These are phyloP conservation scores for Gloeopeniophorella convolvens DNA, from an alignment of 768 basidiomycete species.

Conservation along the genomic window DNA sequence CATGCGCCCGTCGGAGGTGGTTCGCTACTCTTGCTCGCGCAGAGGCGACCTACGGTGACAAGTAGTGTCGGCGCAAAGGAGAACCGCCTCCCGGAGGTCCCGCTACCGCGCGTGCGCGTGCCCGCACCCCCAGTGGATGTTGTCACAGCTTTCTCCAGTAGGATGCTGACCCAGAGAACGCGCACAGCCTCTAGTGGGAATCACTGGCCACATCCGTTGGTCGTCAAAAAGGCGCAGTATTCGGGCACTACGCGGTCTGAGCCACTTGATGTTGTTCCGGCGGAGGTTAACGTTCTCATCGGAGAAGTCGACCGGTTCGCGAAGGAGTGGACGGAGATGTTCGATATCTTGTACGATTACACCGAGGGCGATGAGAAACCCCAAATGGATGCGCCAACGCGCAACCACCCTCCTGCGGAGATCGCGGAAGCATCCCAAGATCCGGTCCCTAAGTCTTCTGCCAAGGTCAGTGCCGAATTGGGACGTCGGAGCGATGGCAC, in stretches of 20 bases:
- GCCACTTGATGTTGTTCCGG: neutral
- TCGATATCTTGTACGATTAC: neutral
- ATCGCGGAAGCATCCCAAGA: neutral
- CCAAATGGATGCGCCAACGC: neutral
- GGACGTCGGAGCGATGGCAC: no score
- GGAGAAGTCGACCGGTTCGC: conserved; percentile 11
- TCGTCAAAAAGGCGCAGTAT: neutral
- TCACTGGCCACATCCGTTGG: neutral
- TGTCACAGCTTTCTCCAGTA: neutral
- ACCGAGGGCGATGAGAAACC: neutral
- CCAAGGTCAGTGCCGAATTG: no score
- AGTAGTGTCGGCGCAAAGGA: conserved; percentile 3
- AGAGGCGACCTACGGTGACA: neutral
- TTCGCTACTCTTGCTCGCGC: neutral
- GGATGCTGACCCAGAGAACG: neutral
- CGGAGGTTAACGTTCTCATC: conserved; percentile 8
- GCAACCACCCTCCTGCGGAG: neutral
- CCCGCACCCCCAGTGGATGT: neutral
- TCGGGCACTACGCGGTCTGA: neutral
- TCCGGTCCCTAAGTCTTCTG: neutral
- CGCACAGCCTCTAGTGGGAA: neutral
- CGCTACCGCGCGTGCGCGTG: neutral
- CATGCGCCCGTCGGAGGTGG: neutral
- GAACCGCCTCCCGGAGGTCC: neutral
- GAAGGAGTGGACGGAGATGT: conserved; percentile 14